Evolutionary conservation across 106 monocot genomes (phyloP).

Genomic region (Dioscorea zingiberensis): DNA sequence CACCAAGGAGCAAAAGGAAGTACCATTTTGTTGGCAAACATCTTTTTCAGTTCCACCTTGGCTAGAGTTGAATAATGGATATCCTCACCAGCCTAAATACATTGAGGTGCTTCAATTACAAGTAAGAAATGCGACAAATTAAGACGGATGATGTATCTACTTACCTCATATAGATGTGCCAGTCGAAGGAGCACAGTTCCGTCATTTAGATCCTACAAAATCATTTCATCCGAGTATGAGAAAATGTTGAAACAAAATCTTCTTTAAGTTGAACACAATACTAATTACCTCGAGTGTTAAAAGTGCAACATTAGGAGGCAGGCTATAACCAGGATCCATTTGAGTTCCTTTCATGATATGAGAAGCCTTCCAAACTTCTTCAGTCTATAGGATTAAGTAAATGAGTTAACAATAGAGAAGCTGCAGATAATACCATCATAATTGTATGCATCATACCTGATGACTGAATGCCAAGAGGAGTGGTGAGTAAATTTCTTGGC

Average conservation of each 20-base stretch:
- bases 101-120: conserved; percentile 2
- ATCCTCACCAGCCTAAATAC: conserved; percentile 63
- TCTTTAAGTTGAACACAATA: neutral
- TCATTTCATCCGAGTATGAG: neutral
- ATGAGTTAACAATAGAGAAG: neutral
- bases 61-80: conserved; percentile 43
- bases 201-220: conserved; percentile 58
- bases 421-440: conserved; percentile 1
- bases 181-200: conserved; percentile 60
- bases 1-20: neutral
- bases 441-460: conserved; percentile 30
- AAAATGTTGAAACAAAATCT: neutral
- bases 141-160: neutral
- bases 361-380: conserved; percentile 54
- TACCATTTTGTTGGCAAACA: conserved; percentile 52
- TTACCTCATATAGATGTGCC: conserved; percentile 86
- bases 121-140: neutral
- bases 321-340: conserved; percentile 51
- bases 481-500: conserved; percentile 86
- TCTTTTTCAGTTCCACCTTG: conserved; percentile 61
- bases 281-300: conserved; percentile 73
- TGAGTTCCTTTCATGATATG: conserved; percentile 21
- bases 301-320: conserved; percentile 81
- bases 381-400: conserved; percentile 25
- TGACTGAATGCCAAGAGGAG: conserved; percentile 61